These are phyloP conservation scores for Thelonectria olida DNA, from an alignment of 2,329 filamentous ascomycete species.

Conservation along the genomic window DNA sequence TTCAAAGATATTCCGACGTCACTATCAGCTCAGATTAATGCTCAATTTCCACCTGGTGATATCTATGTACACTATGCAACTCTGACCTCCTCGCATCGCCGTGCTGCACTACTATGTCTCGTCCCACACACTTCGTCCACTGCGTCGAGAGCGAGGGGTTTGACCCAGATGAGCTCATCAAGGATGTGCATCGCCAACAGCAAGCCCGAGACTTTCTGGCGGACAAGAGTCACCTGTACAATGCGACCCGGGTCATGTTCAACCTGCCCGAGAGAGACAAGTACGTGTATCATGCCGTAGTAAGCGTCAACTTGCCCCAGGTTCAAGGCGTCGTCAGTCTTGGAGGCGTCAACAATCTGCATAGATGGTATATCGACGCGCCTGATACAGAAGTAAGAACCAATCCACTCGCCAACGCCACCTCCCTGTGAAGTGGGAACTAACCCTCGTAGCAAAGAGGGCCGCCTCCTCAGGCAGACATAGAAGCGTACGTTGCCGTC, in stretches of 20 bases:
- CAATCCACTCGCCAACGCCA: not conserved
- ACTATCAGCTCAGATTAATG: conserved; percentile 20
- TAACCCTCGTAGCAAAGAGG: conserved; percentile 45
- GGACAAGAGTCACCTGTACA: conserved; percentile 53
- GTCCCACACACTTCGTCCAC: conserved; percentile 41
- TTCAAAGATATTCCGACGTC: conserved; percentile 27
- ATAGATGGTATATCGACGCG: conserved; percentile 57
- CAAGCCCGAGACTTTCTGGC: conserved; percentile 49
- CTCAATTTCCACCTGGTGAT: not conserved
- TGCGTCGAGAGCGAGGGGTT: conserved; percentile 58
- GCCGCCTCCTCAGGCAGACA: conserved; percentile 65
- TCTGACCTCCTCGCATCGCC: not conserved
- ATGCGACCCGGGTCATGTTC: conserved; percentile 56
- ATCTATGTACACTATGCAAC: not conserved
- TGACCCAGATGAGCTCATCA: conserved; percentile 51
- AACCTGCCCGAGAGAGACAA: conserved; percentile 53
- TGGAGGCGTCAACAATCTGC: conserved; percentile 56
- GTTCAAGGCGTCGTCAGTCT: conserved; percentile 57
- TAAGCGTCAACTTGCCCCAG: conserved; percentile 58
- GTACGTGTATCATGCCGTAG: conserved; percentile 63
- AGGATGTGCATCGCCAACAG: conserved; percentile 50
- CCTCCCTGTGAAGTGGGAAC: conserved; percentile 1
- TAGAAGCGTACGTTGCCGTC: conserved; percentile 72
- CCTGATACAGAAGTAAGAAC: conserved; percentile 46
- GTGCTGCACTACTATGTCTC: conserved; percentile 38